A percentile compares a stretch with the other conserved stretches of the same genome.
phyloP scores from a whole-genome alignment of 371 early-diverging fungal genomes.

The Apophysomyces ossiformis region DNA sequence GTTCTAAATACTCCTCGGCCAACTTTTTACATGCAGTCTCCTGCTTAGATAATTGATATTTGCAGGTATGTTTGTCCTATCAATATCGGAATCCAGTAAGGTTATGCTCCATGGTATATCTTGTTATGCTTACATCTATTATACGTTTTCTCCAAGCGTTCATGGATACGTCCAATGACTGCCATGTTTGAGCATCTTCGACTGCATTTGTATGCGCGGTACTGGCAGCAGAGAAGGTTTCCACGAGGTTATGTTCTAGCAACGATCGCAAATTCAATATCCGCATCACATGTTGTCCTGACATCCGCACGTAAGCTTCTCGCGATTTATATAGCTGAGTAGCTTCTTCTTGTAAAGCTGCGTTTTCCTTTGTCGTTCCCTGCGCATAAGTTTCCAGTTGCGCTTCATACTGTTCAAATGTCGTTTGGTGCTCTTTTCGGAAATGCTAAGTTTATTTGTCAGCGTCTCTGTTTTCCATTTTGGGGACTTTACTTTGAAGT shows the following conservation, averaged over 20 bases:
- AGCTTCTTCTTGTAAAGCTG: constrained; percentile 71
- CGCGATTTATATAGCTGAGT: constrained; percentile 69
- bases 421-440: constrained; percentile 61
- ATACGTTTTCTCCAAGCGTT: constrained; percentile 50
- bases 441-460: constrained; percentile 39
- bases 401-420: constrained; percentile 67
- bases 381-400: constrained; percentile 64
- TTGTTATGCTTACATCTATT: constrained; percentile 31
- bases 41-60: constrained; percentile 38
- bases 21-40: constrained; percentile 32
- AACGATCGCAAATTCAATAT: constrained; percentile 47
- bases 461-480: not conserved
- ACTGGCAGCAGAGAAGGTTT: constrained; percentile 41
- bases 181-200: constrained; percentile 43
- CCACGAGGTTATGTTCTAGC: constrained; percentile 47
- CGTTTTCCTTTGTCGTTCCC: constrained; percentile 69
- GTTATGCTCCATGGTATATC: not conserved
- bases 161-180: constrained; percentile 35
- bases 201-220: constrained; percentile 46
- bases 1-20: constrained; percentile 43
- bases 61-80: constrained; percentile 49
- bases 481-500: constrained; percentile 18
- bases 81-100: not conserved
- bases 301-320: constrained; percentile 65
- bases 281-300: constrained; percentile 49